Percentiles rank a stretch among this genome's conserved stretches.
Evolutionary conservation across 2,329 filamentous ascomycete species (phyloP).

Genomic region (Capronia coronata): DNA sequence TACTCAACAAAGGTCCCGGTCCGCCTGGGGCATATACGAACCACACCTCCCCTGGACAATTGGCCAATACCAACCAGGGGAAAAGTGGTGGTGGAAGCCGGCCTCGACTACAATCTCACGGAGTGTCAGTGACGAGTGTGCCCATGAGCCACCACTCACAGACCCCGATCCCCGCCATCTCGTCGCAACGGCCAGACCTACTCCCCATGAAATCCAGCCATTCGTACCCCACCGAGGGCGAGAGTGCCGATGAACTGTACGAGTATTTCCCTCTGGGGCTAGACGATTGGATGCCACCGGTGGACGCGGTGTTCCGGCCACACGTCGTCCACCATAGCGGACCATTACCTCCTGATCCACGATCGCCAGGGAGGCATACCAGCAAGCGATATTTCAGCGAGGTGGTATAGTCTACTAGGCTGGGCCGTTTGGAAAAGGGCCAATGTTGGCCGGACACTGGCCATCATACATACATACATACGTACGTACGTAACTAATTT

Average conservation of each 20-base stretch:
- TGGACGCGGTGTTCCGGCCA: constrained; percentile 82
- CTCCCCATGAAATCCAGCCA: constrained; percentile 15
- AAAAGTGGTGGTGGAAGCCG: background rate
- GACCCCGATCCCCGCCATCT: background rate
- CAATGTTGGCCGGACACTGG: no score
- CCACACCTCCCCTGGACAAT: constrained; percentile 13
- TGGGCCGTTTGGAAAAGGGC: no score
- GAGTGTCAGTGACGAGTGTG: constrained; percentile 19
- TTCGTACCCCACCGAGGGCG: constrained; percentile 14
- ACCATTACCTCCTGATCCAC: constrained; percentile 21
- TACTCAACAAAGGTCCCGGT: constrained; percentile 26
- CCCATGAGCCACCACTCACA: constrained; percentile 4
- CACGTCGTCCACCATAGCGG: constrained; percentile 77
- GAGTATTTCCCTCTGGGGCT: constrained; percentile 90
- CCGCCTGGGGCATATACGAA: constrained; percentile 6
- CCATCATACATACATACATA: no score
- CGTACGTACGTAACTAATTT: no score
- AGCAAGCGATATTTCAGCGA: constrained; percentile 29
- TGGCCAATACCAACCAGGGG: constrained; percentile 1
- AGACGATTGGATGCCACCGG: constrained; percentile 86
- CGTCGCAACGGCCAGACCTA: constrained; percentile 15
- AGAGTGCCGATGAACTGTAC: constrained; percentile 67
- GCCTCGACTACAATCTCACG: constrained; percentile 19
- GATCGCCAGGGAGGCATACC: constrained; percentile 23
- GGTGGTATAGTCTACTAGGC: constrained; percentile 14